Percentiles rank a stretch among this genome's conserved stretches.
Evolutionary conservation across 768 basidiomycete species (phyloP).

Genomic region (Podaxis sp.): DNA sequence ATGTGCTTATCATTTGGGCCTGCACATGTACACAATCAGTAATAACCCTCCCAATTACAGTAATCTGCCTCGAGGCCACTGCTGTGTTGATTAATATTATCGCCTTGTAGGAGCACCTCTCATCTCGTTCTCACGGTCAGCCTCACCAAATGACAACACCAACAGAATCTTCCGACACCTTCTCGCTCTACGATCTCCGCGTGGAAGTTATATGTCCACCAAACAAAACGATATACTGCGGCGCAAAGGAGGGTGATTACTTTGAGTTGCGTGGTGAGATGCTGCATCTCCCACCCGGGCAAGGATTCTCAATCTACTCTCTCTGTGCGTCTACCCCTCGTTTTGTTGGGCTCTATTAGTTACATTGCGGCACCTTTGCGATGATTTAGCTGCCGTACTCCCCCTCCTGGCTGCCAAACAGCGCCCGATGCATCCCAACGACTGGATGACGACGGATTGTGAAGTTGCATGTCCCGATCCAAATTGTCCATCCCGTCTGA

Average conservation of each 20-base stretch:
- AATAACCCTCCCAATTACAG: too few relatives aligned
- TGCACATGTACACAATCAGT: too few relatives aligned
- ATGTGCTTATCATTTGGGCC: too few relatives aligned
- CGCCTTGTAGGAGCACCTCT: too few relatives aligned
- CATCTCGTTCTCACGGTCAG: too few relatives aligned
- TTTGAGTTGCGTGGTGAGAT: conserved; percentile 66
- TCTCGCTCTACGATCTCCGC: conserved; percentile 49
- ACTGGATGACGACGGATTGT: conserved; percentile 70
- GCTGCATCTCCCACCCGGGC: conserved; percentile 55
- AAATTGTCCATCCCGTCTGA: conserved; percentile 54
- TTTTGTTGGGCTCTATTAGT: not conserved
- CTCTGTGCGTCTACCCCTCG: conserved; percentile 37
- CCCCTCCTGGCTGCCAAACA: conserved; percentile 72
- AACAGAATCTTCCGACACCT: too few relatives aligned
- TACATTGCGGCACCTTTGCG: not conserved
- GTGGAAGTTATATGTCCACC: conserved; percentile 63
- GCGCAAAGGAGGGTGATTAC: conserved; percentile 61
- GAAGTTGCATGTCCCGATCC: conserved; percentile 70
- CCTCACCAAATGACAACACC: too few relatives aligned
- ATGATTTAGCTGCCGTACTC: conserved; percentile 48
- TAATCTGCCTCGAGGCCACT: too few relatives aligned
- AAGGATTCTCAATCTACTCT: conserved; percentile 71
- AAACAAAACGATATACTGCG: conserved; percentile 56
- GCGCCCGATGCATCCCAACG: conserved; percentile 47
- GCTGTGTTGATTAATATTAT: too few relatives aligned